These are phyloP conservation scores for Onygenales sp. DNA, from an alignment of 2,329 filamentous ascomycete species.

Conservation along the genomic window DNA sequence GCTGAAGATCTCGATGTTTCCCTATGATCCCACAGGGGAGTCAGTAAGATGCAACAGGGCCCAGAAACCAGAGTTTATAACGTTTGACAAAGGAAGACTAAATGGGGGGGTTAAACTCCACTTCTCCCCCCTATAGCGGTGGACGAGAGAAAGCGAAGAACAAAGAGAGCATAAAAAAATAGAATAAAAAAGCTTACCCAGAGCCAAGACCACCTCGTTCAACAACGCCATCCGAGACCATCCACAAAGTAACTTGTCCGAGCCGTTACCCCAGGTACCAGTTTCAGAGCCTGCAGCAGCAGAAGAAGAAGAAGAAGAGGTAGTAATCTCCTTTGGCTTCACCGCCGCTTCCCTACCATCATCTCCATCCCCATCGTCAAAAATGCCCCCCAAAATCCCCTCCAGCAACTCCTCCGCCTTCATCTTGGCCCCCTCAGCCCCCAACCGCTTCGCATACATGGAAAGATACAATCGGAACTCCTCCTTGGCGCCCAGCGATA, in stretches of 20 bases:
- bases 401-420: slow-evolving; percentile 92
- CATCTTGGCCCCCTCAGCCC: slow-evolving; percentile 72
- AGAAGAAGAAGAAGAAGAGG: not conserved
- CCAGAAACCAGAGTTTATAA: no score
- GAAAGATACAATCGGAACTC: slow-evolving; percentile 93
- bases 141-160: not conserved
- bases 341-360: slow-evolving; percentile 27
- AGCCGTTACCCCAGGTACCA: slow-evolving; percentile 55
- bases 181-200: slow-evolving; percentile 54
- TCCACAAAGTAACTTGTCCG: slow-evolving; percentile 65
- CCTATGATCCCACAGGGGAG: slow-evolving; percentile 41
- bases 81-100: no score
- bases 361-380: slow-evolving; percentile 47
- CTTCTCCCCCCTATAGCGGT: no score
- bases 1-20: slow-evolving; percentile 90
- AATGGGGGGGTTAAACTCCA: no score
- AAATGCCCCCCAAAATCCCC: slow-evolving; percentile 64
- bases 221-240: slow-evolving; percentile 83
- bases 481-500: slow-evolving; percentile 75
- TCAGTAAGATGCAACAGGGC: slow-evolving; percentile 22
- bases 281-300: slow-evolving; percentile 19
- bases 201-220: slow-evolving; percentile 82
- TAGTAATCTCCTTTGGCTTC: not conserved
- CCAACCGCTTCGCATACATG: slow-evolving; percentile 95
- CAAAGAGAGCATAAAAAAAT: not conserved